phyloP scores from a whole-genome alignment of 2,329 filamentous ascomycete genomes.

The Stachybotrys chlorohalonatus region DNA sequence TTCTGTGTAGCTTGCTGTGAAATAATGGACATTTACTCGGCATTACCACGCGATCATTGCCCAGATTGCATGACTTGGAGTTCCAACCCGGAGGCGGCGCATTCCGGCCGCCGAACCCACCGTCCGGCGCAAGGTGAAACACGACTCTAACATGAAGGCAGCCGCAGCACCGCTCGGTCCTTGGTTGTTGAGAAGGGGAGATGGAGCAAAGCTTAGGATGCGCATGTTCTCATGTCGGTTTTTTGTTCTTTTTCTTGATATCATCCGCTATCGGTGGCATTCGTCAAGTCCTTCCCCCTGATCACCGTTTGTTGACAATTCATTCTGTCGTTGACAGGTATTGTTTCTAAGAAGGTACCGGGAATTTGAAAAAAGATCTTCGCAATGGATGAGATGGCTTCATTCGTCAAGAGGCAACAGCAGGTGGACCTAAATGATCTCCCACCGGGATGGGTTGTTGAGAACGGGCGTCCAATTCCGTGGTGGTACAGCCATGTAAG shows the following conservation, averaged over 20 bases:
- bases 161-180: not conserved
- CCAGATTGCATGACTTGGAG: not conserved
- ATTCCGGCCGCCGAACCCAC: not conserved
- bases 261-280: no score
- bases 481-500: slow-evolving; percentile 21
- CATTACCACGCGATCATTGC: not conserved
- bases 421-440: slow-evolving; percentile 1
- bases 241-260: not conserved
- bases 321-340: no score
- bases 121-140: slow-evolving; percentile 3
- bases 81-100: not conserved
- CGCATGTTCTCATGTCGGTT: not conserved
- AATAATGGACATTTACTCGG: not conserved
- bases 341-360: no score
- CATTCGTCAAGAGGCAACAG: slow-evolving; percentile 3
- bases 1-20: not conserved
- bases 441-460: slow-evolving; percentile 14
- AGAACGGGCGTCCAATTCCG: slow-evolving; percentile 9
- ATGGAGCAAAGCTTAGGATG: not conserved
- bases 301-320: no score
- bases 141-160: not conserved
- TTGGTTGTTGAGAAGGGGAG: not conserved
- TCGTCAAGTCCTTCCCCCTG: no score
- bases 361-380: not conserved
- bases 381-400: not conserved